Conservation (phyloP, 306 rosid genomes). For the Dryas alaskensis region DNA sequence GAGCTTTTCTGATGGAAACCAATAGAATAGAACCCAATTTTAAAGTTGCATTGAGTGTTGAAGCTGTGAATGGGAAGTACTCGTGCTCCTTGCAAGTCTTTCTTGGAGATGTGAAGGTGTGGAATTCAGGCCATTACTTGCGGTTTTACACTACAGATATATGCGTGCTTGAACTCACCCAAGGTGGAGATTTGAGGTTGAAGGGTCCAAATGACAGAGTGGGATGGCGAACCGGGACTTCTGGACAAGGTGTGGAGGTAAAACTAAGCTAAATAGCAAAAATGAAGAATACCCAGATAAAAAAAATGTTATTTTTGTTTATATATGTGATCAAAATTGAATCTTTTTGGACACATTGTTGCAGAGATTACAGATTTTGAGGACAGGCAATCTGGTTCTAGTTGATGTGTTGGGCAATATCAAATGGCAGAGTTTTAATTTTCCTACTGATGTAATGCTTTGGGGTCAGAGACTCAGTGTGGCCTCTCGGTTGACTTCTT, state of each 20-base stretch:
- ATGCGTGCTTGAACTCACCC: conserved; percentile 59
- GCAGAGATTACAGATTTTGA: conserved; percentile 60
- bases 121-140: conserved; percentile 81
- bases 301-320: background rate
- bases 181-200: conserved; percentile 74
- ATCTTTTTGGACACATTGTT: conserved; percentile 16
- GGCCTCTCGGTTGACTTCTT: conserved; percentile 69
- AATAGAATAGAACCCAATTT: conserved; percentile 50
- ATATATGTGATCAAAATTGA: background rate
- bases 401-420: conserved; percentile 45
- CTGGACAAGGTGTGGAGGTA: conserved; percentile 94
- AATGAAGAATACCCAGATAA: background rate
- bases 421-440: conserved; percentile 97
- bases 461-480: conserved; percentile 80
- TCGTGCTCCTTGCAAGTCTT: conserved; percentile 75
- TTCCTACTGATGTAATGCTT: conserved; percentile 81
- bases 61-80: conserved; percentile 47
- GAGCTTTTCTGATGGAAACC: conserved; percentile 54
- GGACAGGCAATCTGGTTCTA: conserved; percentile 71
- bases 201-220: conserved; percentile 60
- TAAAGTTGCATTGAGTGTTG: conserved; percentile 63
- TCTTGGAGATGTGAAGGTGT: conserved; percentile 82
- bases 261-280: background rate
- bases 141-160: conserved; percentile 51
- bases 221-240: conserved; percentile 93